These are phyloP conservation scores for Sanghuangporus baumii DNA, from an alignment of 1,284 basidiomycete species.

Conservation along the genomic window DNA sequence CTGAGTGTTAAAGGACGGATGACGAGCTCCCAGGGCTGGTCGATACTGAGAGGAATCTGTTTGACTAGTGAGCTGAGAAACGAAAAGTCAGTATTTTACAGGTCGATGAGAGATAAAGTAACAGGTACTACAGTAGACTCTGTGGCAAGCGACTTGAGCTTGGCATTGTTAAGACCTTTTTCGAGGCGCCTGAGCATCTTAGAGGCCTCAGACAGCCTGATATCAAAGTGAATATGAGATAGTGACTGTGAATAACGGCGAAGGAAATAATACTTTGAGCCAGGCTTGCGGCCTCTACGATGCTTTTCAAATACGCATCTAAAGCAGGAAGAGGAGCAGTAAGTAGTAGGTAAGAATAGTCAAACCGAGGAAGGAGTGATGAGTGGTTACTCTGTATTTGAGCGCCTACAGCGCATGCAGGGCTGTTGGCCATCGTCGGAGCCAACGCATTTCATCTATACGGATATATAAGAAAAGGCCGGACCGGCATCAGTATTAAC, in stretches of 20 bases:
- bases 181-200: conserved; percentile 81
- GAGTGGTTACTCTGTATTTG: conserved; percentile 57
- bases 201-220: conserved; percentile 75
- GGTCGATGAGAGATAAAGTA: neutral
- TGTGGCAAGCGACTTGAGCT: conserved; percentile 53
- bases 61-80: conserved; percentile 25
- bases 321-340: conserved; percentile 18
- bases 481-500: conserved; percentile 7
- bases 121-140: conserved; percentile 25
- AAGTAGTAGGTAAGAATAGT: conserved; percentile 12
- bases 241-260: conserved; percentile 14
- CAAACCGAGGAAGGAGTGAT: conserved; percentile 7
- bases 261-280: conserved; percentile 61
- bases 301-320: conserved; percentile 84
- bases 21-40: conserved; percentile 22
- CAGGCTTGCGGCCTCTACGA: conserved; percentile 78
- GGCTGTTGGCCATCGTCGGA: conserved; percentile 72
- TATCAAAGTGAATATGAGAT: conserved; percentile 12
- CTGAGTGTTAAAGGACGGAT: conserved; percentile 29
- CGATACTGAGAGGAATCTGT: conserved; percentile 8
- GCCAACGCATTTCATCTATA: conserved; percentile 84
- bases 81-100: conserved; percentile 25
- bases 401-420: conserved; percentile 75
- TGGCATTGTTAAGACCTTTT: conserved; percentile 72
- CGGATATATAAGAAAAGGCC: conserved; percentile 5